Conservation (phyloP, 163 green algal species). For the Scenedesmus sp. region DNA sequence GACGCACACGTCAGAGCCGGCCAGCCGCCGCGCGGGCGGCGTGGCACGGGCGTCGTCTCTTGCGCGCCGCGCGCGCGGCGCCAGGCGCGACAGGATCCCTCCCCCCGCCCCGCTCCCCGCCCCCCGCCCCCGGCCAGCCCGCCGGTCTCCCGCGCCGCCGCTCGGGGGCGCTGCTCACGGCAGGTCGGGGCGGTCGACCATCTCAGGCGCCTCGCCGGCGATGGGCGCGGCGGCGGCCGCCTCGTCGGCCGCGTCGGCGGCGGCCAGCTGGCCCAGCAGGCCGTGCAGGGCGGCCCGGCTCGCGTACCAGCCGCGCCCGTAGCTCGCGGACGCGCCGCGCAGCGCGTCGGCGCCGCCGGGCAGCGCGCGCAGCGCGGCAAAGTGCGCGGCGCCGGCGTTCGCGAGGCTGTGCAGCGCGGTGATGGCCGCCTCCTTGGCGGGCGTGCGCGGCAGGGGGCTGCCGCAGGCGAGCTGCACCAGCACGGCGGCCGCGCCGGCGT, state of each 20-base stretch:
- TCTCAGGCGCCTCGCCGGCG: conserved; percentile 25
- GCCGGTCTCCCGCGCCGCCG: too few relatives aligned
- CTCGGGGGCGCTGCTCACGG: background rate
- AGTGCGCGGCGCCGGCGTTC: conserved; percentile 39
- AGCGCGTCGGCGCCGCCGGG: conserved; percentile 37
- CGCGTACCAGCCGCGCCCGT: conserved; percentile 45
- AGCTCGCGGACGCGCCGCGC: conserved; percentile 16
- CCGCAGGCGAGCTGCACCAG: conserved; percentile 41
- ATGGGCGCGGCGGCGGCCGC: conserved; percentile 26
- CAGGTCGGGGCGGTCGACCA: conserved; percentile 21
- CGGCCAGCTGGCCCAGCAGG: conserved; percentile 44
- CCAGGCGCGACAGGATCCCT: too few relatives aligned
- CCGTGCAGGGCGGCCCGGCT: conserved; percentile 48
- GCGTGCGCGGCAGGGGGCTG: conserved; percentile 10
- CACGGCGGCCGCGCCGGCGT: conserved; percentile 12
- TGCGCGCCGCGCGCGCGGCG: too few relatives aligned
- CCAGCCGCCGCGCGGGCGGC: too few relatives aligned
- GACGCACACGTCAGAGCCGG: too few relatives aligned
- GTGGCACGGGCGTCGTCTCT: too few relatives aligned
- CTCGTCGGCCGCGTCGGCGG: conserved; percentile 14
- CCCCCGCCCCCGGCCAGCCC: too few relatives aligned
- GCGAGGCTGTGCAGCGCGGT: conserved; percentile 44
- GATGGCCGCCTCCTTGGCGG: conserved; percentile 38
- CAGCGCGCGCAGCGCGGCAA: conserved; percentile 42
- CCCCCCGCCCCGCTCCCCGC: too few relatives aligned